Base-by-base conservation (phyloP, 225 moss, liverwort and hornwort species). In the Polytrichum commune region DNA sequence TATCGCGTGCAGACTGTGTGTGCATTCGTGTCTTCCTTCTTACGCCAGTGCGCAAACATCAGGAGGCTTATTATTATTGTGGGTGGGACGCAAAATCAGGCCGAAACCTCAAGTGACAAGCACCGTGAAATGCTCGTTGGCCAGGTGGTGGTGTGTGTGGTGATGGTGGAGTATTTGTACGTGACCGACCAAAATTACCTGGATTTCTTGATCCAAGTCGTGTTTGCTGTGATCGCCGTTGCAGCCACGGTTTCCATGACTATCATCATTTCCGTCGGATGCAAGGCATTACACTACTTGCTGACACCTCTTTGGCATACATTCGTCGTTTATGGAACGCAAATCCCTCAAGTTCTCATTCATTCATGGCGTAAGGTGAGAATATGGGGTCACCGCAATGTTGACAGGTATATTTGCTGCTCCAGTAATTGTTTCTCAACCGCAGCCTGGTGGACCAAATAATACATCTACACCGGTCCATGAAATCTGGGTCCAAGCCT, bases 161-260 rank as follows among this genome's bases (percentile, higher is more conserved):
- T 71, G 23, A 62, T 62, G 71, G 38, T 62, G 61, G 61, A 70
- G 32, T 70, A 70, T 19, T 71, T 71, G 71, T 71, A 27, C 38
- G 7, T 61, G 1, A 46, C 30, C 19, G 71, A 62, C 18, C 8
- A 26, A 19, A 27, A 38, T 61, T 71, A 61, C 29, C 7, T 46
- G 24, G 29, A 71, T 18, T 71, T 61, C 3, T 18, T 71, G 71
- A 61, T 71, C 38, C 61, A 62, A 23, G 69, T 69, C 24, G 69
- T 69, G 27, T 58, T 56, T 57, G 69, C 29, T 6, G 58, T 58
- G 19, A 58, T 58, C 58, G 7, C 58, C 19, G 70, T 61, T 6
- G 61, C 60, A 7, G 32, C 19, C 60, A 71, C 70, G 7, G 1
- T 24, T 61, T 61, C 70, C 1, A 71, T 61, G 60, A 61, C 60